phyloP scores from a whole-genome alignment of 2,329 filamentous ascomycete species.

The Venturiaceae sp. region DNA sequence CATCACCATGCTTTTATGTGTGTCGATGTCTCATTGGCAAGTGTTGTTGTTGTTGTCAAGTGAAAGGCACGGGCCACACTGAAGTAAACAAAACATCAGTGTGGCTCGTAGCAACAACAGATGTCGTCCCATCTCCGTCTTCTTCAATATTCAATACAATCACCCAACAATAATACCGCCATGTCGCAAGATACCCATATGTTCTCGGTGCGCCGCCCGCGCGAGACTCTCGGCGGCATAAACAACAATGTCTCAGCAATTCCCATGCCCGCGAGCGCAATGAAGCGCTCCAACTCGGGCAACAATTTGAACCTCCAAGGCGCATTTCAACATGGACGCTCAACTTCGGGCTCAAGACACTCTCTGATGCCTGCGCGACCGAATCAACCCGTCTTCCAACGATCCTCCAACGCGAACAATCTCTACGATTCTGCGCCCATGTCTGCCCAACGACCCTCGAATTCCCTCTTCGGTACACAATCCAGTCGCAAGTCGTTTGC shows the following conservation, averaged over 20 bases:
- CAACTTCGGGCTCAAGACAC: conserved; percentile 72
- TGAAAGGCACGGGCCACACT: too few species aligned
- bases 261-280: conserved; percentile 81
- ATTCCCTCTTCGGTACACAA: conserved; percentile 46
- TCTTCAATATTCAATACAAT: too few species aligned
- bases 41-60: too few species aligned
- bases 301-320: conserved; percentile 49
- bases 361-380: conserved; percentile 72
- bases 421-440: conserved; percentile 71
- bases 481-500: conserved; percentile 60
- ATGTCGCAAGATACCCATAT: conserved; percentile 9
- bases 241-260: conserved; percentile 65
- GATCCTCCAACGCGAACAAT: conserved; percentile 74
- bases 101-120: too few species aligned
- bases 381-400: conserved; percentile 77
- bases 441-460: conserved; percentile 76
- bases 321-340: conserved; percentile 65
- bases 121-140: too few species aligned
- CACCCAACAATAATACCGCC: too few species aligned
- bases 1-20: too few species aligned
- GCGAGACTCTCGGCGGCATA: conserved; percentile 84
- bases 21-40: too few species aligned
- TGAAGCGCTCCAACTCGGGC: conserved; percentile 84
- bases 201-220: conserved; percentile 70
- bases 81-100: too few species aligned